Conservation (phyloP, 306 rosid species). For the Arachis stenosperma region DNA sequence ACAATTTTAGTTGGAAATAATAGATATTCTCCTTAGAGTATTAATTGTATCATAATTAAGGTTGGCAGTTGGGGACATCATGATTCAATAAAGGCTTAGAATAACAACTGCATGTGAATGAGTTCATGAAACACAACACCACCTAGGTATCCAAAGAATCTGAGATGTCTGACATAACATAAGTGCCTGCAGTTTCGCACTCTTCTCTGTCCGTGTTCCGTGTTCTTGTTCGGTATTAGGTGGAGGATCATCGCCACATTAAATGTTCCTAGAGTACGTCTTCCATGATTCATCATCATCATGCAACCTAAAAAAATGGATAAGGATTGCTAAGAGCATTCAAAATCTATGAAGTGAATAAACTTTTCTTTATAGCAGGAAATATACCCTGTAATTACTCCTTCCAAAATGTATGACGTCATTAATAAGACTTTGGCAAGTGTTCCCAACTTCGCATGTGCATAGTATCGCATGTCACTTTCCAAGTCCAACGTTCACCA, state of each 20-base stretch:
- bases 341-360: neutral
- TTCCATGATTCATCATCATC: neutral
- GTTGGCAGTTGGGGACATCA: neutral
- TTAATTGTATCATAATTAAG: neutral
- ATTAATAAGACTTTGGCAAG: neutral
- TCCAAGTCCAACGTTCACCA: neutral
- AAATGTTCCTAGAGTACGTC: neutral
- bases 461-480: neutral
- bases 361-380: too few relatives aligned
- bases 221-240: neutral
- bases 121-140: neutral
- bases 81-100: neutral
- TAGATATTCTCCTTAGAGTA: too few relatives aligned
- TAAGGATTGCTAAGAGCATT: neutral
- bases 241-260: constrained; percentile 31
- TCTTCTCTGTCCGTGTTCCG: neutral
- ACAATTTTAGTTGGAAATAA: too few relatives aligned
- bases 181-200: neutral
- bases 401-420: neutral
- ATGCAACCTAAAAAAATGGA: neutral
- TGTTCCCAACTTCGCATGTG: neutral
- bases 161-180: constrained; percentile 52
- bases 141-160: constrained; percentile 7
- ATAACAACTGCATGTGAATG: neutral
- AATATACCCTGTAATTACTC: too few relatives aligned